Percentiles rank a stretch among this genome's conserved stretches.
Evolutionary conservation across 192 early-diverging fungal genomes (phyloP).

Genomic region (Coemansia sp.): DNA sequence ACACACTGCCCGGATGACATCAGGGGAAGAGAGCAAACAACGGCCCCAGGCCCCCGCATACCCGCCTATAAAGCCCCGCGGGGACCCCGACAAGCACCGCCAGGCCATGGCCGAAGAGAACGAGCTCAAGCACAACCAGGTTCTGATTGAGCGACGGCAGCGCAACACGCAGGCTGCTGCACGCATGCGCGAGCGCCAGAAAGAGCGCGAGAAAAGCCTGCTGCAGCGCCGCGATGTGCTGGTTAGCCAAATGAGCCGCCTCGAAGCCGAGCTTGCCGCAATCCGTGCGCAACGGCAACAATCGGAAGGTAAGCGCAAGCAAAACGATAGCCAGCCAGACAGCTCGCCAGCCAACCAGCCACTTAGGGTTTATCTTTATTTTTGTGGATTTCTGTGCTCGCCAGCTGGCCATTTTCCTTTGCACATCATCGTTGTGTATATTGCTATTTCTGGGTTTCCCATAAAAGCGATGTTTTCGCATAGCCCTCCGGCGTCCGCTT

Average conservation of each 20-base stretch:
- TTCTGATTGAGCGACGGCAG: constrained; percentile 20
- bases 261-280: constrained; percentile 31
- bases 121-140: constrained; percentile 26
- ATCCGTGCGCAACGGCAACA: constrained; percentile 30
- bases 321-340: too few species aligned
- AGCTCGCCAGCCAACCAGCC: too few species aligned
- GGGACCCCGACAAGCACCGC: constrained; percentile 44
- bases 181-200: constrained; percentile 49
- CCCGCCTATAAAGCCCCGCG: constrained; percentile 41
- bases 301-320: constrained; percentile 29
- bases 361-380: background rate
- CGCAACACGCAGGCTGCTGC: constrained; percentile 44
- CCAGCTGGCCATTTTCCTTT: too few species aligned
- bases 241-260: constrained; percentile 16
- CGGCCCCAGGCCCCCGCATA: too few species aligned
- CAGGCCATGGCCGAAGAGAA: constrained; percentile 46
- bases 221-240: constrained; percentile 25
- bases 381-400: background rate
- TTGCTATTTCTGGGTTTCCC: too few species aligned
- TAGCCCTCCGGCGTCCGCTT: too few species aligned
- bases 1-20: background rate
- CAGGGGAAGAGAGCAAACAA: constrained; percentile 5
- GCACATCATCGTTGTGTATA: too few species aligned
- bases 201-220: constrained; percentile 30
- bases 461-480: too few species aligned